Conservation (phyloP, 768 basidiomycete species). For the Mrakia frigida region DNA sequence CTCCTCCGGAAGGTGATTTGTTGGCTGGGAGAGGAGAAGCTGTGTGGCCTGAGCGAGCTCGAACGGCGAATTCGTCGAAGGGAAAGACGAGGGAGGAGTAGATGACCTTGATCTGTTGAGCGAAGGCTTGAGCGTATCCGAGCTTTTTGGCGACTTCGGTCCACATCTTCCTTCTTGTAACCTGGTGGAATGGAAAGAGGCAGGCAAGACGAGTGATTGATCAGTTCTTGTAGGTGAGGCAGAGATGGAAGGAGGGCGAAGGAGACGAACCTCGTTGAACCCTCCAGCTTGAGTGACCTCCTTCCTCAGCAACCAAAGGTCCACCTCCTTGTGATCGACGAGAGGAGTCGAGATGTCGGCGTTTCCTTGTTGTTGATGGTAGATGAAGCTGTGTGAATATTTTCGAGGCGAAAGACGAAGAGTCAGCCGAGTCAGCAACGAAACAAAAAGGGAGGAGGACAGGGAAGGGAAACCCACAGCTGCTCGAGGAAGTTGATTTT, state of each 20-base stretch:
- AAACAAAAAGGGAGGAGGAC: background rate
- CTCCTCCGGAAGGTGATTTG: background rate
- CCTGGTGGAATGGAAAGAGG: slow-evolving; percentile 38
- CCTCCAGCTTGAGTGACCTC: slow-evolving; percentile 87
- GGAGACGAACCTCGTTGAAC: slow-evolving; percentile 64
- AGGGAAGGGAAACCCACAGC: slow-evolving; percentile 53
- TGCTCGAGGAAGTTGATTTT: slow-evolving; percentile 97
- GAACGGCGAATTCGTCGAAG: slow-evolving; percentile 84
- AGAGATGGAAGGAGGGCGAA: slow-evolving; percentile 9
- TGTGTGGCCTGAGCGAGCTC: slow-evolving; percentile 47
- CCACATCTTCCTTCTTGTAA: slow-evolving; percentile 81
- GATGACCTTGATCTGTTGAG: slow-evolving; percentile 80
- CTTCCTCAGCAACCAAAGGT: slow-evolving; percentile 87
- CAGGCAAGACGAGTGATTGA: background rate
- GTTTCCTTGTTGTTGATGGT: slow-evolving; percentile 92
- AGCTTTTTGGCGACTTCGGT: slow-evolving; percentile 69
- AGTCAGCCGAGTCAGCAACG: background rate
- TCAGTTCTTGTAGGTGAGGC: slow-evolving; percentile 41
- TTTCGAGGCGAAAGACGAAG: background rate
- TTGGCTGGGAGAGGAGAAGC: slow-evolving; percentile 37
- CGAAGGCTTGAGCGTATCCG: slow-evolving; percentile 79
- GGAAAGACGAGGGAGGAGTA: slow-evolving; percentile 88
- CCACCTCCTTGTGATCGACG: slow-evolving; percentile 85
- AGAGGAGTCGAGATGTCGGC: slow-evolving; percentile 84
- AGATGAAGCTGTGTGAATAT: slow-evolving; percentile 49